Conservation (phyloP, 2,329 filamentous ascomycete species). For the Aspergillus transmontanensis region DNA sequence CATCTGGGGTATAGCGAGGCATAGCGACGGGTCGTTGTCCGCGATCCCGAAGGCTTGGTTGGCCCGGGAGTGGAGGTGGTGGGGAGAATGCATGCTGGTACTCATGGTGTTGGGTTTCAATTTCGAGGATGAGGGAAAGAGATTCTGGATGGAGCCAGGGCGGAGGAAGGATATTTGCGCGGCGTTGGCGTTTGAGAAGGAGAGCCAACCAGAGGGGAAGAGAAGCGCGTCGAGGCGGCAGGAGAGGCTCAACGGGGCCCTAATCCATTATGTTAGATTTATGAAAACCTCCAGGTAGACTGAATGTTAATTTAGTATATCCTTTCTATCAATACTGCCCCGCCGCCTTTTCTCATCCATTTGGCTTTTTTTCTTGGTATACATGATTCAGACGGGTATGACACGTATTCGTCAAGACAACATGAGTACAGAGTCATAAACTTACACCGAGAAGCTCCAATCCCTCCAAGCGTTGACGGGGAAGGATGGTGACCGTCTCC, state of each 20-base stretch:
- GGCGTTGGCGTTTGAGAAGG: slow-evolving; percentile 88
- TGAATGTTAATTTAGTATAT: neutral
- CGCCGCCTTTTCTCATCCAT: neutral
- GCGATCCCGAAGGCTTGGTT: slow-evolving; percentile 32
- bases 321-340: neutral
- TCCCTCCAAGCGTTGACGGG: slow-evolving; percentile 83
- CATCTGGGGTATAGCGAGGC: slow-evolving; percentile 41
- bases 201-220: slow-evolving; percentile 94
- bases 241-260: slow-evolving; percentile 76
- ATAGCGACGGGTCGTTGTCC: slow-evolving; percentile 26
- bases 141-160: slow-evolving; percentile 81
- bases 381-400: neutral
- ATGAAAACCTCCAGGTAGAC: neutral
- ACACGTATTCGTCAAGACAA: neutral
- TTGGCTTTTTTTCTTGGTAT: neutral
- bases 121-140: slow-evolving; percentile 74
- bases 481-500: slow-evolving; percentile 91
- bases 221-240: slow-evolving; percentile 76
- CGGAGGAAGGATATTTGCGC: slow-evolving; percentile 89
- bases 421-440: slow-evolving; percentile 24
- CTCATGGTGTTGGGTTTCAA: slow-evolving; percentile 68
- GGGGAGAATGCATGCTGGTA: slow-evolving; percentile 75
- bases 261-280: slow-evolving; percentile 42
- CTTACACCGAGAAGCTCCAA: slow-evolving; percentile 84
- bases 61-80: slow-evolving; percentile 67